These are phyloP conservation scores for Senecio squalidus DNA, from an alignment of 140 eudicot species.

Conservation along the genomic window DNA sequence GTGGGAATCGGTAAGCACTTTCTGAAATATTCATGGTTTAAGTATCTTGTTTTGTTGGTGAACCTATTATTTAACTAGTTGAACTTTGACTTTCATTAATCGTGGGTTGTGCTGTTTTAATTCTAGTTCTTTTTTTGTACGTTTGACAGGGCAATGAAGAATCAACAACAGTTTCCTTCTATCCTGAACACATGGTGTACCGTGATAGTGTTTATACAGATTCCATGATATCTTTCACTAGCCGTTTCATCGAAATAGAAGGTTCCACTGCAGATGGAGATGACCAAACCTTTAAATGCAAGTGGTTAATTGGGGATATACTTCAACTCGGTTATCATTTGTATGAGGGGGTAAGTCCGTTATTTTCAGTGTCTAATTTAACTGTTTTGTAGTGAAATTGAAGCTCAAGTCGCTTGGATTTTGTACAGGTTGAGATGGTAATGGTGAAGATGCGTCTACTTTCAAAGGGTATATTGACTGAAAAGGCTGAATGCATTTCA, in stretches of 20 bases:
- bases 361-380: neutral
- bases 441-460: conserved; percentile 36
- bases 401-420: neutral
- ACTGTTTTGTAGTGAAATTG: neutral
- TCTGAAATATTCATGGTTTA: neutral
- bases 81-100: too few relatives aligned
- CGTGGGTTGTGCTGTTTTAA: too few relatives aligned
- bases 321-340: conserved; percentile 48
- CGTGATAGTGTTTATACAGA: conserved; percentile 39
- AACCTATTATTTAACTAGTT: too few relatives aligned
- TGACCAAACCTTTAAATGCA: conserved; percentile 27
- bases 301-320: conserved; percentile 10
- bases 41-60: neutral
- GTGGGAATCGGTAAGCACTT: conserved; percentile 52
- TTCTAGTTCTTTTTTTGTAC: neutral
- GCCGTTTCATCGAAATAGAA: conserved; percentile 37
- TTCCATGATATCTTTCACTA: conserved; percentile 39
- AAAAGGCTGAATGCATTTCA: conserved; percentile 32
- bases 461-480: conserved; percentile 33
- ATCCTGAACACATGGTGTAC: conserved; percentile 56
- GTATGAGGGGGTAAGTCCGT: conserved; percentile 46
- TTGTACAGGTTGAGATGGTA: conserved; percentile 45
- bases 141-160: conserved; percentile 51
- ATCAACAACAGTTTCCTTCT: conserved; percentile 32
- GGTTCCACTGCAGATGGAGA: conserved; percentile 32